phyloP scores from a whole-genome alignment of 768 basidiomycete species.

The Kwoniella shandongensis region DNA sequence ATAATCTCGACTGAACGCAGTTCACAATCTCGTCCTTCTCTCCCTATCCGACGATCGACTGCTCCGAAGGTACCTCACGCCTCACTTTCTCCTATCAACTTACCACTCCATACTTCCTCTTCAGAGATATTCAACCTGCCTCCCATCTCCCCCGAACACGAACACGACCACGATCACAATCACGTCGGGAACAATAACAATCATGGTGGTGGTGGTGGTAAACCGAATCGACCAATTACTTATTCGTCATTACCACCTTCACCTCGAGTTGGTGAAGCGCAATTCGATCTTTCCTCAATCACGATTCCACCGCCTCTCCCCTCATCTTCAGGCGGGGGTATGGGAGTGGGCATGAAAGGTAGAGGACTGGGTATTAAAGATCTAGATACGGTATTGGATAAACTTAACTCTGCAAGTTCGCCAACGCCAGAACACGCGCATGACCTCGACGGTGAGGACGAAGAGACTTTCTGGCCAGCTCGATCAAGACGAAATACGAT shows the following conservation, averaged over 20 bases:
- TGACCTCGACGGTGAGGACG: slow-evolving; percentile 2
- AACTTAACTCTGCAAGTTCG: slow-evolving; percentile 2
- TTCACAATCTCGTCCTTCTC: slow-evolving; percentile 1
- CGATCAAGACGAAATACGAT: slow-evolving; percentile 27
- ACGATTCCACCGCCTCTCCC: not conserved
- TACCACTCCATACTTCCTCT: slow-evolving; percentile 22
- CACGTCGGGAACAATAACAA: not conserved
- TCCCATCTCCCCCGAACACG: not conserved
- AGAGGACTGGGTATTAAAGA: slow-evolving; percentile 23
- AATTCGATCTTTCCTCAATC: slow-evolving; percentile 3
- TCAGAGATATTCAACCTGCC: slow-evolving; percentile 30
- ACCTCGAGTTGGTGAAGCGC: slow-evolving; percentile 28
- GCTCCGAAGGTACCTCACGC: not conserved
- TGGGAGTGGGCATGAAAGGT: slow-evolving; percentile 1
- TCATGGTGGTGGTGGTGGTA: too few relatives aligned
- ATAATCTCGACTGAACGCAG: not conserved
- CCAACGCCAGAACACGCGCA: too few relatives aligned
- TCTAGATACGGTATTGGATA: slow-evolving; percentile 20
- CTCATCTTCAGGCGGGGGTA: too few relatives aligned
- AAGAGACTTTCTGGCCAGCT: slow-evolving; percentile 33
- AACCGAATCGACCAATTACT: slow-evolving; percentile 25
- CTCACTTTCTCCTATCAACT: not conserved
- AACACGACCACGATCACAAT: not conserved
- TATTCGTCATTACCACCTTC: slow-evolving; percentile 46
- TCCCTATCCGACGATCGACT: not conserved